A percentile compares a stretch with the other conserved stretches of the same genome.
These are phyloP conservation scores for Scutellaria minor DNA, from an alignment of 257 asterid genomes.

Conservation along the genomic window DNA sequence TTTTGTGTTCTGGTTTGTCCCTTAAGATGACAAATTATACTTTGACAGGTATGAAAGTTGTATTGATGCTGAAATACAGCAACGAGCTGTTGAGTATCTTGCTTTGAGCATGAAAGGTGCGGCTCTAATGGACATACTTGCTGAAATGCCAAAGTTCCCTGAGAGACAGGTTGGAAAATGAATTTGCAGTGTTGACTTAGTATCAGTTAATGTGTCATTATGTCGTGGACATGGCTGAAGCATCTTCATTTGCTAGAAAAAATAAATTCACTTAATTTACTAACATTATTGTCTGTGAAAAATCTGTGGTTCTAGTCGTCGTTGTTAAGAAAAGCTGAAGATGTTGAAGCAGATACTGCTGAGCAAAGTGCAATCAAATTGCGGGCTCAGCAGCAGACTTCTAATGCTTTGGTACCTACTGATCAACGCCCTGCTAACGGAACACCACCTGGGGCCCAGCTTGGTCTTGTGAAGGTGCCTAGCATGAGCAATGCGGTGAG, in stretches of 20 bases:
- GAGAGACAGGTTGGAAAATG: conserved; percentile 76
- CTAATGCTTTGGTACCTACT: conserved; percentile 81
- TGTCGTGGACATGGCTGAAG: conserved; percentile 29
- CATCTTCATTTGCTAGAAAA: conserved; percentile 21
- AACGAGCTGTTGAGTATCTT: conserved; percentile 89
- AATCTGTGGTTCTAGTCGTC: conserved; percentile 64
- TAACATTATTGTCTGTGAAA: conserved; percentile 26
- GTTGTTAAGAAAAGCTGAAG: conserved; percentile 83
- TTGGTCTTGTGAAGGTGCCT: conserved; percentile 85
- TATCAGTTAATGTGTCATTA: background rate
- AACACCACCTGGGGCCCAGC: conserved; percentile 62
- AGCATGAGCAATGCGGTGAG: conserved; percentile 62
- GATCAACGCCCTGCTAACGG: conserved; percentile 86
- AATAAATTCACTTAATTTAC: conserved; percentile 8
- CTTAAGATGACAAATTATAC: conserved; percentile 30
- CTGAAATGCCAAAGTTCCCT: conserved; percentile 98
- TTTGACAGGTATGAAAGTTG: conserved; percentile 79
- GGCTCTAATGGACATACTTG: conserved; percentile 79
- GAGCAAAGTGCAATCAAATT: conserved; percentile 94
- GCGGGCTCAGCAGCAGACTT: conserved; percentile 86
- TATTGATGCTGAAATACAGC: conserved; percentile 94
- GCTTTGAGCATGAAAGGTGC: conserved; percentile 92
- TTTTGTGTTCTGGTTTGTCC: conserved; percentile 27
- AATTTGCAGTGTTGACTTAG: conserved; percentile 30
- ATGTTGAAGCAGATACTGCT: conserved; percentile 90